A percentile compares a stretch with the other conserved stretches of the same genome.
Conservation (phyloP, 139 green algal species). For the Zygnema circumcarinatum region DNA sequence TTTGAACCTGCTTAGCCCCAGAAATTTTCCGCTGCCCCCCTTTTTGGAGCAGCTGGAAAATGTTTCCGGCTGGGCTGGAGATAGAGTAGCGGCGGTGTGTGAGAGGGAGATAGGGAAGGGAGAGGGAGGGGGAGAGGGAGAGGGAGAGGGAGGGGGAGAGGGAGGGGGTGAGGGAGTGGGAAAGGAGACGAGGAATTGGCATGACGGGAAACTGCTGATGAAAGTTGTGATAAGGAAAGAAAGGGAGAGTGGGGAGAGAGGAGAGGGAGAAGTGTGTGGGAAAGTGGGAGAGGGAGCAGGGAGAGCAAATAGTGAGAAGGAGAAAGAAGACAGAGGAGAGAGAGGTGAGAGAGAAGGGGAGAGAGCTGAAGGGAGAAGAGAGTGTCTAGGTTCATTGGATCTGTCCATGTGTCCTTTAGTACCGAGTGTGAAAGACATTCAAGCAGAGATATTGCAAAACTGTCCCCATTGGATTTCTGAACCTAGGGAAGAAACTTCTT, state of each 20-base stretch:
- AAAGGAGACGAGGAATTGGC: background rate
- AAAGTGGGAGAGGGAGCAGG: background rate
- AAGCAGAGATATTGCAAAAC: background rate
- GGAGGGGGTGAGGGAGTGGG: background rate
- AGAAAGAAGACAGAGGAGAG: background rate
- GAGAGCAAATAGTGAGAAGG: background rate
- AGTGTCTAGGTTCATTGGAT: background rate
- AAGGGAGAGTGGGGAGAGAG: background rate
- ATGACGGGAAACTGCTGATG: background rate
- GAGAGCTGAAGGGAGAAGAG: slow-evolving; percentile 3
- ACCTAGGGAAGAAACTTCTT: background rate
- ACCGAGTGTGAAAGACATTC: background rate
- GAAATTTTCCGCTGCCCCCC: background rate
- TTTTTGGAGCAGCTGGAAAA: background rate
- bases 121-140: background rate
- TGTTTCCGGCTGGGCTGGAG: background rate
- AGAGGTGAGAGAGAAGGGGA: too few species aligned
- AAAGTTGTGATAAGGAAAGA: slow-evolving; percentile 2
- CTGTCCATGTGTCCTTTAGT: background rate
- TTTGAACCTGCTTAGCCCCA: background rate
- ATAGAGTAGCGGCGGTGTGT: background rate
- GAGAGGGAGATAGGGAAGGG: background rate
- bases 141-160: background rate
- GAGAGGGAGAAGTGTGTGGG: background rate
- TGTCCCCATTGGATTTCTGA: background rate